These are phyloP conservation scores for Dactylellina parvicollis DNA, from an alignment of 2,329 filamentous ascomycete genomes.

Conservation along the genomic window DNA sequence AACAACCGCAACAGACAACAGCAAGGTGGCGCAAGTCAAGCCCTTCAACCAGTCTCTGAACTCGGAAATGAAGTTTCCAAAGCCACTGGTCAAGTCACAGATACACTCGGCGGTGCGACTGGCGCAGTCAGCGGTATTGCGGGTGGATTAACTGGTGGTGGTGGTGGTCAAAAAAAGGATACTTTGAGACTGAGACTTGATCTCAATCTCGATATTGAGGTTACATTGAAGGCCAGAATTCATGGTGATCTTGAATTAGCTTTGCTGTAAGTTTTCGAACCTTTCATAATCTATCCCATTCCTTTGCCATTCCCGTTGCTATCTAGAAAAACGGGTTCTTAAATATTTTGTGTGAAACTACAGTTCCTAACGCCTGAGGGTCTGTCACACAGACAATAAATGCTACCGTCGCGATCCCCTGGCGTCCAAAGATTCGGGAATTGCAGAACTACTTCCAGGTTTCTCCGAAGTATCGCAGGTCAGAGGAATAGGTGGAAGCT, in stretches of 20 bases:
- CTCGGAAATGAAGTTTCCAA: conserved; percentile 48
- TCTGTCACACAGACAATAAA: conserved; percentile 53
- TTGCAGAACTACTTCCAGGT: background rate
- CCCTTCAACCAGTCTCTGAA: conserved; percentile 41
- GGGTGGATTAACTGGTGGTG: conserved; percentile 48
- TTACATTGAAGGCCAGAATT: conserved; percentile 85
- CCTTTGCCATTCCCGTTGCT: conserved; percentile 22
- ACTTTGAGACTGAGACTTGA: conserved; percentile 78
- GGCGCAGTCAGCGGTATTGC: conserved; percentile 53
- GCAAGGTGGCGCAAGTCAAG: conserved; percentile 25
- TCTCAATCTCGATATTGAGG: conserved; percentile 82
- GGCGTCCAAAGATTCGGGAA: background rate
- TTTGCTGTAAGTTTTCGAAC: conserved; percentile 72
- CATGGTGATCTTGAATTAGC: conserved; percentile 83
- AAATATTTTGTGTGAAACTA: conserved; percentile 46
- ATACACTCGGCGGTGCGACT: conserved; percentile 51
- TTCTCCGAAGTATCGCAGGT: background rate
- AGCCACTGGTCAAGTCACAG: conserved; percentile 53
- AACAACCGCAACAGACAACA: conserved; percentile 35
- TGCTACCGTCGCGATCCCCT: background rate
- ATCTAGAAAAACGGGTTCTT: conserved; percentile 48
- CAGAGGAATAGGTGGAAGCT: too few species aligned
- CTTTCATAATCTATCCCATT: background rate
- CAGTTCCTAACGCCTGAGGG: conserved; percentile 52
- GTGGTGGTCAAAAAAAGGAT: conserved; percentile 66